Conservation (phyloP, 1,284 basidiomycete genomes). For the Microbotryum saponariae region DNA sequence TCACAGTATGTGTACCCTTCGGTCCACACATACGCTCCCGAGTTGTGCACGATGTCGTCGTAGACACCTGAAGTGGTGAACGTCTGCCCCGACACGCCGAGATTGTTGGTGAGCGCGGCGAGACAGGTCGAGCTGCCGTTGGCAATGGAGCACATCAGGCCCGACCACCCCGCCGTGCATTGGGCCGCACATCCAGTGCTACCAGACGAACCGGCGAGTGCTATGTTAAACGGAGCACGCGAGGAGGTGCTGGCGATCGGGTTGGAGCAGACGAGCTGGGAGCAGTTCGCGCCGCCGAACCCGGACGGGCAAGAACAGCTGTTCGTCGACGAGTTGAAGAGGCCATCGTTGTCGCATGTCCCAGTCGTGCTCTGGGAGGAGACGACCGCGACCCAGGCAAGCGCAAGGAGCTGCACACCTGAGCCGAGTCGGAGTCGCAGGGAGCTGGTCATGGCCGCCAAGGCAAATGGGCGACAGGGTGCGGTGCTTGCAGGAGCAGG, state of each 20-base stretch:
- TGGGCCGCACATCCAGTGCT: slow-evolving; percentile 23
- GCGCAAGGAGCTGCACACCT: no score
- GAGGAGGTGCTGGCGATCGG: slow-evolving; percentile 15
- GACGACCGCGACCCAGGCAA: no score
- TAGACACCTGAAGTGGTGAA: not conserved
- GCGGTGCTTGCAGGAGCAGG: no score
- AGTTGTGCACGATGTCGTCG: slow-evolving; percentile 22
- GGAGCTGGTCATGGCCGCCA: no score
- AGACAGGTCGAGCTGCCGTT: slow-evolving; percentile 27
- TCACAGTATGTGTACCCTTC: slow-evolving; percentile 55
- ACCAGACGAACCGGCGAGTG: slow-evolving; percentile 10
- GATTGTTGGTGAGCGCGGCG: slow-evolving; percentile 5
- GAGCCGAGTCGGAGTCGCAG: no score
- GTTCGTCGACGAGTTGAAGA: slow-evolving; percentile 1
- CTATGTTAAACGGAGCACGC: slow-evolving; percentile 18
- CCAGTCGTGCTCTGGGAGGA: not conserved
- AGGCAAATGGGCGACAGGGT: no score
- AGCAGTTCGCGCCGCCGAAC: slow-evolving; percentile 14
- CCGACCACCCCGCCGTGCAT: slow-evolving; percentile 31
- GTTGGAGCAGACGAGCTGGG: slow-evolving; percentile 21
- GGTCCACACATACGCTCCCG: slow-evolving; percentile 31
- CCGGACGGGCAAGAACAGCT: slow-evolving; percentile 26
- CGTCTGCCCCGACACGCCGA: slow-evolving; percentile 4
- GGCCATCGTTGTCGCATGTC: slow-evolving; percentile 17
- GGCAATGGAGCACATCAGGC: slow-evolving; percentile 23